phyloP scores from a whole-genome alignment of 768 basidiomycete species.

The Leccinum barrowsii region DNA sequence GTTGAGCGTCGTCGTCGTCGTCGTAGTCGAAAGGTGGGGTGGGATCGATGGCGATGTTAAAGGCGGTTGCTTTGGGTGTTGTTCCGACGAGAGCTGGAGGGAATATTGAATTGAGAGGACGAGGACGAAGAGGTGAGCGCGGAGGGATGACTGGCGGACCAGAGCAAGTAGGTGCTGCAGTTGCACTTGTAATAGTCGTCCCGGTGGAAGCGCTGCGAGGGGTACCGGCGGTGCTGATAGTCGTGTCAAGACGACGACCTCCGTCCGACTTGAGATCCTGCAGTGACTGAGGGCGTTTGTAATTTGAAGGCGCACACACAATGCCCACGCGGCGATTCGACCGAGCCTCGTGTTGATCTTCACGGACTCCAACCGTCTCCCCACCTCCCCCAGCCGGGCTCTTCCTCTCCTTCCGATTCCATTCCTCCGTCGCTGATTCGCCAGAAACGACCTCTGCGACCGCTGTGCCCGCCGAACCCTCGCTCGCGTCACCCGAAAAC shows the following conservation, averaged over 20 bases:
- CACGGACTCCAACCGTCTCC: slow-evolving; percentile 16
- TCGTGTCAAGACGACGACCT: slow-evolving; percentile 8
- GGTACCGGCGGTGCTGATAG: slow-evolving; percentile 8
- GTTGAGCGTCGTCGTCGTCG: slow-evolving; percentile 15
- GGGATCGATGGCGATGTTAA: not conserved
- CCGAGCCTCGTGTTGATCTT: slow-evolving; percentile 35
- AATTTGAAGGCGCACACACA: slow-evolving; percentile 33
- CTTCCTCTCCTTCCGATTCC: not conserved
- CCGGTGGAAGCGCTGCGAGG: slow-evolving; percentile 10
- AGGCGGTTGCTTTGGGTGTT: slow-evolving; percentile 6
- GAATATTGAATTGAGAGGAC: slow-evolving; percentile 14
- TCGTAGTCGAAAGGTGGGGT: slow-evolving; percentile 9
- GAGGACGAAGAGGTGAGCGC: slow-evolving; percentile 31
- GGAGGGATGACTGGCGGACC: slow-evolving; percentile 28
- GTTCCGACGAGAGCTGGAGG: slow-evolving; percentile 13
- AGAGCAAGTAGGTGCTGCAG: not conserved
- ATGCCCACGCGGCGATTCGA: slow-evolving; percentile 43
- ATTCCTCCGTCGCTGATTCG: slow-evolving; percentile 6
- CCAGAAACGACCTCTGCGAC: not conserved
- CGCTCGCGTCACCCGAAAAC: slow-evolving; percentile 18
- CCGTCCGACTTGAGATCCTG: slow-evolving; percentile 25
- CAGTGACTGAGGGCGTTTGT: slow-evolving; percentile 32
- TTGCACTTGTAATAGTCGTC: not conserved
- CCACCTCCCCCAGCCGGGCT: slow-evolving; percentile 16
- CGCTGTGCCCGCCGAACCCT: slow-evolving; percentile 12